These are phyloP conservation scores for Alternaria ethzedia DNA, from an alignment of 2,329 filamentous ascomycete genomes.

Conservation along the genomic window DNA sequence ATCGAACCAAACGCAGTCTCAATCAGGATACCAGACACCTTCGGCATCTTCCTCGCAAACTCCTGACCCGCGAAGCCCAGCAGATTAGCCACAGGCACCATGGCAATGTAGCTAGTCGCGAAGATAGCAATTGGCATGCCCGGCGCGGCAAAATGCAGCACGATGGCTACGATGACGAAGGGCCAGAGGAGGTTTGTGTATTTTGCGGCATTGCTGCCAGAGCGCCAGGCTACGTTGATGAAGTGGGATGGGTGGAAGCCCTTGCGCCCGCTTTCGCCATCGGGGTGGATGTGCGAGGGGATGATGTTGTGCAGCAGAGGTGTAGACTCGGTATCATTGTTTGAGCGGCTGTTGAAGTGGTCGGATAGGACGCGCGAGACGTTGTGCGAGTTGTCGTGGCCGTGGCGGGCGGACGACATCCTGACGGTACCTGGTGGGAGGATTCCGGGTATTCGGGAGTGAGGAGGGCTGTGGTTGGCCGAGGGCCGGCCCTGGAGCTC, in stretches of 20 bases:
- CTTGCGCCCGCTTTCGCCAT: conserved; percentile 71
- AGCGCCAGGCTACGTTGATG: conserved; percentile 67
- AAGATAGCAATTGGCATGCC: conserved; percentile 69
- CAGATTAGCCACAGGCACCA: conserved; percentile 77
- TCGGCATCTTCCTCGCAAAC: conserved; percentile 75
- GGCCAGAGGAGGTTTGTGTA: conserved; percentile 77
- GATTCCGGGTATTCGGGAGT: background rate
- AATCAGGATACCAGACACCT: conserved; percentile 69
- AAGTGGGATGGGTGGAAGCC: conserved; percentile 70
- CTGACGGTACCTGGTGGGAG: background rate
- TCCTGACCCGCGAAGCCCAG: conserved; percentile 77
- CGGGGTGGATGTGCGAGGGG: conserved; percentile 49
- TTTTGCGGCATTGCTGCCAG: conserved; percentile 68
- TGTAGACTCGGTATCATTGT: conserved; percentile 31
- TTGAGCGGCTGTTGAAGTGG: conserved; percentile 13
- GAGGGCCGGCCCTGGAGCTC: background rate
- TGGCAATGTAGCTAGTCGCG: conserved; percentile 73
- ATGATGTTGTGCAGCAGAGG: conserved; percentile 41
- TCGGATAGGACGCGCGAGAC: conserved; percentile 14
- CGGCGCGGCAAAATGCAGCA: conserved; percentile 61
- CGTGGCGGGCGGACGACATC: conserved; percentile 13
- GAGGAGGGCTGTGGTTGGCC: background rate
- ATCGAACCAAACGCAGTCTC: conserved; percentile 70
- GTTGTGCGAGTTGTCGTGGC: conserved; percentile 15
- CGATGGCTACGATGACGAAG: conserved; percentile 73